Percentiles rank a stretch among this genome's conserved stretches.
phyloP scores from a whole-genome alignment of 2,329 filamentous ascomycete genomes.

The Colletotrichum lupini region DNA sequence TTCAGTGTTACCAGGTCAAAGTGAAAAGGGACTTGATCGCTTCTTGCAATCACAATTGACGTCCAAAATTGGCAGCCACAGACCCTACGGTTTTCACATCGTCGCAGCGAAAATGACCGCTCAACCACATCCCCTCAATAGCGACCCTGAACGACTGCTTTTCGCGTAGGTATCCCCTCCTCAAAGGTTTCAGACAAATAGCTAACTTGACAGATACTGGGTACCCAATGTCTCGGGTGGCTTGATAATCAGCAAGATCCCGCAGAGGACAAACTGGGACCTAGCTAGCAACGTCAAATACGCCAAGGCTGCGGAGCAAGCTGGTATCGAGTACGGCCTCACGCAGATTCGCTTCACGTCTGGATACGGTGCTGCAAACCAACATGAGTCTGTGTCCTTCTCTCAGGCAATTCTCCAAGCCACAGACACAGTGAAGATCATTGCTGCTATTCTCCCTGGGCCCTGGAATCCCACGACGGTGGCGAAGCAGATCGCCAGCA shows the following conservation, averaged over 20 bases:
- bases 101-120: not conserved
- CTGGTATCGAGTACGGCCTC: conserved; percentile 62
- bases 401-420: conserved; percentile 59
- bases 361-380: conserved; percentile 58
- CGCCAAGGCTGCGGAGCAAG: conserved; percentile 58
- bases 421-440: conserved; percentile 60
- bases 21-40: not conserved
- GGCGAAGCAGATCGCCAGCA: conserved; percentile 64
- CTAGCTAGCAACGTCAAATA: conserved; percentile 60
- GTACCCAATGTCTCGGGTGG: conserved; percentile 65
- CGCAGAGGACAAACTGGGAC: conserved; percentile 60
- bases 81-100: no score
- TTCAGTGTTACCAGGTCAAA: not conserved
- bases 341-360: conserved; percentile 65
- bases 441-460: conserved; percentile 61
- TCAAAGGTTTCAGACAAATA: not conserved
- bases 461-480: conserved; percentile 63
- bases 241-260: conserved; percentile 63
- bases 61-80: not conserved
- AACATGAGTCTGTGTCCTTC: conserved; percentile 64
- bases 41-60: not conserved
- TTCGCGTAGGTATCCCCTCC: conserved; percentile 37
- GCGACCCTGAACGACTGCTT: conserved; percentile 33
- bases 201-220: conserved; percentile 54
- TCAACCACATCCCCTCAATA: conserved; percentile 27